These are phyloP conservation scores for Beauveria medogensis DNA, from an alignment of 2,329 filamentous ascomycete species.

Conservation along the genomic window DNA sequence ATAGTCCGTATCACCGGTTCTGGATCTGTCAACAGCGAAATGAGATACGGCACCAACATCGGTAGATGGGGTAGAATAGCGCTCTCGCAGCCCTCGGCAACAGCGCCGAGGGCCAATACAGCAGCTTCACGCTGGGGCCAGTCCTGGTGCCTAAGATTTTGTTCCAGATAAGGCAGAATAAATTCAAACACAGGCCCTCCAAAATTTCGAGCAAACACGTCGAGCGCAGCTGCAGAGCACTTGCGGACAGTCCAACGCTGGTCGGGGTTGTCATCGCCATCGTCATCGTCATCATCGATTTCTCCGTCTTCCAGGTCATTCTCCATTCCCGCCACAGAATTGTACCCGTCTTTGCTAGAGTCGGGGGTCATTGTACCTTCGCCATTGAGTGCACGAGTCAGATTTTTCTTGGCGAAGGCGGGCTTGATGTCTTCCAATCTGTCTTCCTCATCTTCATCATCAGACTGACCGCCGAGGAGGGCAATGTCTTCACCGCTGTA, in stretches of 20 bases:
- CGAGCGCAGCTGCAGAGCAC: constrained; percentile 90
- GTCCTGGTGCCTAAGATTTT: constrained; percentile 77
- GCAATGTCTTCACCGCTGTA: constrained; percentile 92
- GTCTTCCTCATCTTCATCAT: constrained; percentile 89
- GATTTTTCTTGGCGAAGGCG: constrained; percentile 67
- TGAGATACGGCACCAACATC: constrained; percentile 81
- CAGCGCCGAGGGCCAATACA: constrained; percentile 86
- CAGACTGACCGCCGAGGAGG: constrained; percentile 71
- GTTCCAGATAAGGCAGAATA: constrained; percentile 85
- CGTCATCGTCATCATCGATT: constrained; percentile 70
- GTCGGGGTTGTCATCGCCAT: constrained; percentile 75
- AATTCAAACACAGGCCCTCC: constrained; percentile 80
- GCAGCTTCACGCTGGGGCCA: constrained; percentile 93
- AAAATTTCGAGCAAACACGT: constrained; percentile 89
- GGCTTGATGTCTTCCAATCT: constrained; percentile 86
- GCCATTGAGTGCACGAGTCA: constrained; percentile 51
- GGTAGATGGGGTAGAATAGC: constrained; percentile 85
- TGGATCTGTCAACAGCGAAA: constrained; percentile 72
- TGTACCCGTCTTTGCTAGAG: constrained; percentile 44
- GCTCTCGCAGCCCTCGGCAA: constrained; percentile 88
- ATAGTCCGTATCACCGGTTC: constrained; percentile 94
- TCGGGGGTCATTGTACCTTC: constrained; percentile 41
- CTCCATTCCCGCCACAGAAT: constrained; percentile 51
- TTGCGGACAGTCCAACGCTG: constrained; percentile 94
- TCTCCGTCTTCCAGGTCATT: constrained; percentile 80